Conservation (phyloP, 1,284 basidiomycete species). For the Coniophora puteana region DNA sequence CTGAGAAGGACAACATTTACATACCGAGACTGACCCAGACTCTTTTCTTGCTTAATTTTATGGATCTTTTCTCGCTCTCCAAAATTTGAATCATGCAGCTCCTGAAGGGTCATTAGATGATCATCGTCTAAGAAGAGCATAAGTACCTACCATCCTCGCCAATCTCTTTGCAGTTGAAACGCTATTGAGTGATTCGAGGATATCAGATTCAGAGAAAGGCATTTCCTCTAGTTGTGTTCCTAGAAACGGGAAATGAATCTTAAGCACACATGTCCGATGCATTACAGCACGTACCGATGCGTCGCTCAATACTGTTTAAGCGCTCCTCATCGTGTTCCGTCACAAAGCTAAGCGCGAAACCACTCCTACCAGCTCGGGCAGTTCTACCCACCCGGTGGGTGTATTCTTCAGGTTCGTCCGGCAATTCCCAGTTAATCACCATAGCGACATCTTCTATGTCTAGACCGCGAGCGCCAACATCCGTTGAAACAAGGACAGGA, state of each 20-base stretch:
- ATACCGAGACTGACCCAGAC: too few species aligned
- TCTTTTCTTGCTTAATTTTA: conserved; percentile 55
- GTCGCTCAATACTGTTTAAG: conserved; percentile 80
- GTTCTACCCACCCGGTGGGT: conserved; percentile 87
- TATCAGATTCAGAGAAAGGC: conserved; percentile 74
- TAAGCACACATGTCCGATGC: background rate
- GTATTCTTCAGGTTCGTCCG: conserved; percentile 73
- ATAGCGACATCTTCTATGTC: conserved; percentile 95
- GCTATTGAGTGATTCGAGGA: conserved; percentile 83
- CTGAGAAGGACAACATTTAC: too few species aligned
- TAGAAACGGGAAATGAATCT: conserved; percentile 25
- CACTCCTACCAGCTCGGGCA: conserved; percentile 88
- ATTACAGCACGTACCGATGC: conserved; percentile 64
- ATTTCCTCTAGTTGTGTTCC: conserved; percentile 76
- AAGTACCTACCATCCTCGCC: conserved; percentile 88
- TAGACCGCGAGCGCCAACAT: conserved; percentile 91
- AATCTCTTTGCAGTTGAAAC: conserved; percentile 92
- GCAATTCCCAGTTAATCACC: conserved; percentile 97
- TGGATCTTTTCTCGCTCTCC: conserved; percentile 85
- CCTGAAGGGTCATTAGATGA: conserved; percentile 42
- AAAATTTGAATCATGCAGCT: conserved; percentile 89
- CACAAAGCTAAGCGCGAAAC: conserved; percentile 91
- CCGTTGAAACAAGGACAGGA: conserved; percentile 91
- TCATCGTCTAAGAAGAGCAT: background rate
- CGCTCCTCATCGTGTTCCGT: conserved; percentile 91